Conservation (phyloP, 495 filamentous ascomycete genomes). For the Aspergillus bertholletiae region DNA sequence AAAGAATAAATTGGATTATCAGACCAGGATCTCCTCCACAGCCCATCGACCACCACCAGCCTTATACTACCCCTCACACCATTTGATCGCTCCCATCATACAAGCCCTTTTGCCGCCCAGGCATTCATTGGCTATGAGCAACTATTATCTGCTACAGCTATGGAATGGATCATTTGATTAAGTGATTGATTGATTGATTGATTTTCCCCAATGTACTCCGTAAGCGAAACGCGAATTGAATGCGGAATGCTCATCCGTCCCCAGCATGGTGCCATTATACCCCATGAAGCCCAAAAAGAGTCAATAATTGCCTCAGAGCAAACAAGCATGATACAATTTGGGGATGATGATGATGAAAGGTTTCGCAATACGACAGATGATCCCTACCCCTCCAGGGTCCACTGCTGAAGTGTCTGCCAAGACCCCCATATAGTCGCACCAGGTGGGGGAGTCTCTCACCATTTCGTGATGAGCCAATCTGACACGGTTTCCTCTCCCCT, state of each 20-base stretch:
- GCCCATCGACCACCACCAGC: too few species aligned
- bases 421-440: constrained; percentile 1
- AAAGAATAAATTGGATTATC: too few species aligned
- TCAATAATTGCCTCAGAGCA: constrained; percentile 1
- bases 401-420: constrained; percentile 13
- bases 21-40: too few species aligned
- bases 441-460: constrained; percentile 9
- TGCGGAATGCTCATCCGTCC: not conserved
- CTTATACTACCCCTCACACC: too few species aligned
- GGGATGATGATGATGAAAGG: not conserved
- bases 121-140: too few species aligned
- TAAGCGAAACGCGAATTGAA: too few species aligned
- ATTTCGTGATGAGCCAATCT: constrained; percentile 1
- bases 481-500: not conserved
- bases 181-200: too few species aligned
- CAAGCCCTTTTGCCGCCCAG: too few species aligned
- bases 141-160: too few species aligned
- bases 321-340: not conserved
- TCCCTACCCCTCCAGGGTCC: constrained; percentile 1
- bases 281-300: not conserved
- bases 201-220: too few species aligned
- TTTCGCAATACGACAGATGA: not conserved
- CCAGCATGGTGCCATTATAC: constrained; percentile 2
- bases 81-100: too few species aligned
- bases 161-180: too few species aligned